phyloP scores from a whole-genome alignment of 2,329 filamentous ascomycete species.

The Chrysosporium queenslandicum region DNA sequence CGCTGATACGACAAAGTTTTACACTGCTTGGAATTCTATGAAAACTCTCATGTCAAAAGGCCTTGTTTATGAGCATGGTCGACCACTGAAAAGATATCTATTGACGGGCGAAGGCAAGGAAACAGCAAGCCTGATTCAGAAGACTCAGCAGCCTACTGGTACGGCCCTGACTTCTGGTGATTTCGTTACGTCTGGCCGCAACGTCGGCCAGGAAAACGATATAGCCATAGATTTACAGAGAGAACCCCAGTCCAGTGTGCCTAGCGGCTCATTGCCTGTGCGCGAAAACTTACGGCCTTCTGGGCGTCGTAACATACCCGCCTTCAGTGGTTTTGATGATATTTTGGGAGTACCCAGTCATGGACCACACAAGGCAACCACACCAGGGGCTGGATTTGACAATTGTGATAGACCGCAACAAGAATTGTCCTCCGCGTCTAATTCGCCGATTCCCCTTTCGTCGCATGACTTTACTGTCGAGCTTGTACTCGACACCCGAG shows the following conservation, averaged over 20 bases:
- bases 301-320: background rate
- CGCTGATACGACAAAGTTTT: slow-evolving; percentile 56
- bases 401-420: background rate
- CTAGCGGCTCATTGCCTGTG: background rate
- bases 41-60: slow-evolving; percentile 65
- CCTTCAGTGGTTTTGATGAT: background rate
- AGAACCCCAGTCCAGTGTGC: background rate
- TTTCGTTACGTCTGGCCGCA: background rate
- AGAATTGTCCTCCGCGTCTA: slow-evolving; percentile 16
- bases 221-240: background rate
- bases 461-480: slow-evolving; percentile 61
- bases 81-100: slow-evolving; percentile 57
- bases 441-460: slow-evolving; percentile 52
- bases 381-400: background rate
- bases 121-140: slow-evolving; percentile 52
- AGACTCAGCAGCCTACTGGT: background rate
- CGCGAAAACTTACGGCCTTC: background rate
- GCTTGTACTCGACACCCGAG: slow-evolving; percentile 63
- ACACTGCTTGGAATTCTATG: slow-evolving; percentile 77
- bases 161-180: background rate
- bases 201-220: background rate
- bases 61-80: slow-evolving; percentile 59
- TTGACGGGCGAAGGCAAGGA: slow-evolving; percentile 73
- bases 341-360: background rate
- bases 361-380: background rate